Base-by-base conservation (phyloP, 139 green algal genomes). In the Tetraselmis striata region DNA sequence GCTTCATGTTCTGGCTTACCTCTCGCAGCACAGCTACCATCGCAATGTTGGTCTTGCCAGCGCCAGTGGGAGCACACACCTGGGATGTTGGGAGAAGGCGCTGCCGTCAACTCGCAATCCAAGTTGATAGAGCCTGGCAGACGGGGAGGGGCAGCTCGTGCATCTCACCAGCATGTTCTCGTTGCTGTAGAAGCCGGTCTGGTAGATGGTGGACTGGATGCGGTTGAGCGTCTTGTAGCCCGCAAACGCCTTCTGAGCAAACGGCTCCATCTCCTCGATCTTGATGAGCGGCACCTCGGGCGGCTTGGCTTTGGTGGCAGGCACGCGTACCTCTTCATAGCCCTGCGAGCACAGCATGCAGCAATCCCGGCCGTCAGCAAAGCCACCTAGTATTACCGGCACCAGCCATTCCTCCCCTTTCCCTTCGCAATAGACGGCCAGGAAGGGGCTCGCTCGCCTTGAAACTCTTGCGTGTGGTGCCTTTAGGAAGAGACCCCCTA, bases 31-130 rank as follows among this genome's bases (percentile, higher is more conserved):
- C 91, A 0, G 92, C 76, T 28, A 98, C 93, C 96, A 99, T 99
- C n/a, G 96, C 96, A 80, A 99, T 99, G 91, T 99, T 99, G 80
- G 96, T 99, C 90, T 99, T 99, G 76, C 96, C 96, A 0, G 96
- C 96, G 23, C 95, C 90, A 81, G 88, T 86, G 23, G 85, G 45
- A 67, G 45, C 45, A 18, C 45, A 67, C 5, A 67, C 45, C 45
- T 67, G 45, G 11, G 45, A 67, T 25, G 45, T 18, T 18, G 23
- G 58, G 58, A 23, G 58, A 23, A 74, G 58, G 58, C 18, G 58
- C 18, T 18, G 58, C 18, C 18, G 58, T 74, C 18, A 74, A 74
- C 18, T 74, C 23, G 18, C 23, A 74, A n/a, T 74, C n/a, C n/a
- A n/a, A n/a, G n/a, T n/a, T n/a, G n/a, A n/a, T n/a, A n/a, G n/a